Conservation (phyloP, 192 early-diverging fungal genomes). For the Phlyctochytrium arcticum region DNA sequence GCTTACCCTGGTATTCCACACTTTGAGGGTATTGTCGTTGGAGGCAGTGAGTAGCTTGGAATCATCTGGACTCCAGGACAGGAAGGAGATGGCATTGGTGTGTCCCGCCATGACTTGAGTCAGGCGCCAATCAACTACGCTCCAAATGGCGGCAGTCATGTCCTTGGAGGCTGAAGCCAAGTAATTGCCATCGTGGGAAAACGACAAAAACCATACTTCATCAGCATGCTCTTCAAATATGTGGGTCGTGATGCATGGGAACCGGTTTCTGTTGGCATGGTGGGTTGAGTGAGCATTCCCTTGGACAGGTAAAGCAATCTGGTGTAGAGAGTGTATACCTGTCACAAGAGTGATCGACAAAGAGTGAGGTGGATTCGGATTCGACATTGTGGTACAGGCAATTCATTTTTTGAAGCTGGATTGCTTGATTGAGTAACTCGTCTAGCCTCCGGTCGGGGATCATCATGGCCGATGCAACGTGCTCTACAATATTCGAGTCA, state of each 20-base stretch:
- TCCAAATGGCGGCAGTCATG: conserved; percentile 85
- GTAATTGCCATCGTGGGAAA: conserved; percentile 82
- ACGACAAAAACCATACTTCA: conserved; percentile 95
- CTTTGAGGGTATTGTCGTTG: conserved; percentile 70
- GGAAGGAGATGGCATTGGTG: conserved; percentile 67
- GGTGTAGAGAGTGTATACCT: conserved; percentile 39
- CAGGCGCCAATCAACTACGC: conserved; percentile 57
- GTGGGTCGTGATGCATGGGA: conserved; percentile 50
- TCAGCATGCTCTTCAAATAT: conserved; percentile 75
- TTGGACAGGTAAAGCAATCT: not conserved
- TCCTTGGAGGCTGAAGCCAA: conserved; percentile 92
- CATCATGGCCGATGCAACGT: conserved; percentile 77
- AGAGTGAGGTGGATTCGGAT: conserved; percentile 57
- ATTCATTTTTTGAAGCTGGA: conserved; percentile 62
- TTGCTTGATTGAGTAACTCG: conserved; percentile 75
- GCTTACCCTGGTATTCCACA: conserved; percentile 70
- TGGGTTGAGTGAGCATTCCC: not conserved
- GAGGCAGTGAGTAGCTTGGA: conserved; percentile 71
- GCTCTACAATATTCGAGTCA: conserved; percentile 39
- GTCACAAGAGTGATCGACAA: conserved; percentile 69
- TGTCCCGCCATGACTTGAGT: conserved; percentile 59
- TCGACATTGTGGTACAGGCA: conserved; percentile 81
- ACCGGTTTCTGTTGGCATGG: conserved; percentile 24
- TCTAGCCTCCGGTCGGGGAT: conserved; percentile 85
- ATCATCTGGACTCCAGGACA: conserved; percentile 91